Conservation (phyloP, 176 grass and related monocot genomes). For the bread wheat (Triticum aestivum) region IWGSC_CS_RefSeq_v2.1 NC_057801.1:77878392-77878891, state of each 20-base stretch:
- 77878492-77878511: not conserved
- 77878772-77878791: not conserved
- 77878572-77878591: not conserved
- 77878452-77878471: not conserved
- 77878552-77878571: not conserved
- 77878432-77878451: not conserved
- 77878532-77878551: not conserved
- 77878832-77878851: conserved; percentile 68
- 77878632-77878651: not conserved
- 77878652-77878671: not conserved
- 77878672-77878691: not conserved
- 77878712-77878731: not conserved
- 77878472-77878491: conserved; percentile 26
- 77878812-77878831: conserved; percentile 66
- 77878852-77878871: conserved; percentile 58
- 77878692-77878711: not conserved
- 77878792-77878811: conserved; percentile 11
- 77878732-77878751: not conserved
- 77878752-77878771: not conserved
- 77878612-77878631: not conserved
- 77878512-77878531: not conserved
- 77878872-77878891: conserved; percentile 78
- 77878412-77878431: not conserved
- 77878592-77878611: not conserved
- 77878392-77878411: not conserved